Percentiles rank a stretch among this genome's conserved stretches.
Evolutionary conservation across 805 yeast species (phyloP).

Genomic region (Spathaspora gorwiae): DNA sequence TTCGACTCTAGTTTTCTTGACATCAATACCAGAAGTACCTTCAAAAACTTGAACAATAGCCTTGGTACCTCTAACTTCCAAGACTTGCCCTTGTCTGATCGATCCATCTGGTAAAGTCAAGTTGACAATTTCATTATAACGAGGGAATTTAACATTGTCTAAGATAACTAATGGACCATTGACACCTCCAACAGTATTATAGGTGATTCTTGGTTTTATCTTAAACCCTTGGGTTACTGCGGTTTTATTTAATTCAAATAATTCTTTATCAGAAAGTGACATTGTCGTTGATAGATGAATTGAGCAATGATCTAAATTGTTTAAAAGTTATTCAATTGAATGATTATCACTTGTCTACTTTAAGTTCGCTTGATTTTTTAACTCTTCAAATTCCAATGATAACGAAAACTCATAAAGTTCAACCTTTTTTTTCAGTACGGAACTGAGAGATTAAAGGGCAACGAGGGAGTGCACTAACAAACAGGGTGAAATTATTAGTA

Average conservation of each 20-base stretch:
- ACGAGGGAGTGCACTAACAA: background rate
- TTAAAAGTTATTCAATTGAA: no score
- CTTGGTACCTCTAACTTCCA: slow-evolving; percentile 94
- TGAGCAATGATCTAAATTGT: no score
- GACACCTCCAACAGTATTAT: slow-evolving; percentile 97
- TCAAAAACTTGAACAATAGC: slow-evolving; percentile 99
- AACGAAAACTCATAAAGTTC: no score
- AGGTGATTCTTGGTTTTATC: slow-evolving; percentile 83
- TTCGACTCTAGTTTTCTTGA: slow-evolving; percentile 94
- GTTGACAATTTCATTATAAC: slow-evolving; percentile 94
- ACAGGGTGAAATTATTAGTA: background rate
- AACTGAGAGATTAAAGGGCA: background rate
- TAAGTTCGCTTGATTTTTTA: no score
- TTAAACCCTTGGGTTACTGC: slow-evolving; percentile 92
- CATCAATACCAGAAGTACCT: slow-evolving; percentile 98
- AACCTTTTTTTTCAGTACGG: background rate
- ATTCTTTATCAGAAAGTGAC: slow-evolving; percentile 39
- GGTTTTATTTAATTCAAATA: slow-evolving; percentile 76
- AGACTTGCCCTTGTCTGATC: slow-evolving; percentile 92
- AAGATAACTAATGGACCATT: slow-evolving; percentile 92
- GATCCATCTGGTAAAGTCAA: slow-evolving; percentile 95
- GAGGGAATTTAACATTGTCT: slow-evolving; percentile 47
- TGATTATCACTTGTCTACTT: no score
- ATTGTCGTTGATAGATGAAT: background rate
- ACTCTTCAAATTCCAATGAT: no score